A percentile compares a stretch with the other conserved stretches of the same genome.
These are phyloP conservation scores for Collybiopsis confluens DNA, from an alignment of 768 basidiomycete genomes.

Conservation along the genomic window DNA sequence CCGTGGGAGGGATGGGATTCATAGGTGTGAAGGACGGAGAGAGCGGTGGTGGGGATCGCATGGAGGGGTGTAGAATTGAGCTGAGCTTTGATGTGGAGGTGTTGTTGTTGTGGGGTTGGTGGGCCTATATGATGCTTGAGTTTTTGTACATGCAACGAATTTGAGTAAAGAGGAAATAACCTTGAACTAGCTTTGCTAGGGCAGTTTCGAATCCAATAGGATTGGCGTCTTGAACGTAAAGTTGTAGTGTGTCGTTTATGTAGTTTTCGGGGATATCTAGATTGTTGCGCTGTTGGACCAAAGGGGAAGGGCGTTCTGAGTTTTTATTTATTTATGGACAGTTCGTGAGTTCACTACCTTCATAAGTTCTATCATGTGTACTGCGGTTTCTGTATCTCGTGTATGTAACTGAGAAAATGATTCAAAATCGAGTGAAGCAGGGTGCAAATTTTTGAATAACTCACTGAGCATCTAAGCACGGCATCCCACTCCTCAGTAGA, in stretches of 20 bases:
- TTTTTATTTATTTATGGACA: not conserved
- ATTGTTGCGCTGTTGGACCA: conserved; percentile 34
- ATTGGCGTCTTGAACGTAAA: conserved; percentile 46
- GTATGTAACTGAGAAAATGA: conserved; percentile 44
- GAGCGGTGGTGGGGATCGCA: conserved; percentile 56
- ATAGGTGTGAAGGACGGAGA: conserved; percentile 66
- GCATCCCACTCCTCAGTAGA: conserved; percentile 51
- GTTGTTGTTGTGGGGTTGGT: conserved; percentile 55
- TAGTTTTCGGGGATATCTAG: conserved; percentile 34
- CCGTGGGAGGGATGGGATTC: conserved; percentile 60
- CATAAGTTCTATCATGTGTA: conserved; percentile 51
- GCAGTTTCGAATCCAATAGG: conserved; percentile 40
- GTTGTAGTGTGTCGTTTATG: conserved; percentile 43
- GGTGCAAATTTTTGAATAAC: no score
- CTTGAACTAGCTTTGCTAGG: conserved; percentile 35
- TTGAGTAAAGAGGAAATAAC: conserved; percentile 26
- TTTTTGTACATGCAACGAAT: not conserved
- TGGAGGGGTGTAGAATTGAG: conserved; percentile 44
- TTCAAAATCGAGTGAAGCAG: no score
- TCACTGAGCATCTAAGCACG: conserved; percentile 47
- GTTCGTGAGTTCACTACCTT: conserved; percentile 36
- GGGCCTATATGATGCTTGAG: conserved; percentile 17
- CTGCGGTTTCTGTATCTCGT: conserved; percentile 45
- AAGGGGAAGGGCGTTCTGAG: not conserved
- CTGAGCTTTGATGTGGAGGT: conserved; percentile 70